Base-by-base conservation (phyloP, 805 yeast genomes). In the Metschnikowia matae region DNA sequence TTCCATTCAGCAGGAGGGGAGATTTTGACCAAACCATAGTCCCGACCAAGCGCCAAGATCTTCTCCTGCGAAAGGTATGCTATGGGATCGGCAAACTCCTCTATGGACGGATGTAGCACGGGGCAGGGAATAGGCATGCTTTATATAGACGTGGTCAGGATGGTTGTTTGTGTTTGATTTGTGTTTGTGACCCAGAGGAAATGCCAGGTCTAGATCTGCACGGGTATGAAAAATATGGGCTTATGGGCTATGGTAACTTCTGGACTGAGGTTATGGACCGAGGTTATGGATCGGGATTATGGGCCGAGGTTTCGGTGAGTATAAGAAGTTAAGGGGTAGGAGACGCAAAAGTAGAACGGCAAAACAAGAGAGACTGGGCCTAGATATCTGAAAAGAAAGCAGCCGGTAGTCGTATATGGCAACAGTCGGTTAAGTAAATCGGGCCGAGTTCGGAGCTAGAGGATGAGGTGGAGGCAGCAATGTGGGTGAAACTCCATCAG, bases 1-100 rank as follows among this genome's bases (percentile, higher is more conserved):
- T 61, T 62, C 83, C 84, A 81, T n/a, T 59, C 65, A 15, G 54
- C 48, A 0, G 85, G 85, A 4, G 85, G 85, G 7, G 71, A 68
- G 2, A 81, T 58, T 57, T 81, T 81, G 31, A 81, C 63, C n/a
- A 81, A 67, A 2, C 85, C 85, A 57, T 64, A 79, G 45, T 70
- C 57, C 7, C 65, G 64, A 4, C 84, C 85, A 35, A 79, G 54
- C 34, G 60, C 54, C 14, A 71, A 57, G 10, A 75, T 60, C 40
- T 71, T 77, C 1, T 64, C 61, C 18, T 75, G 63, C 11, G 78
- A 75, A 39, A 81, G 62, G 55, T 77, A 81, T 20, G 60, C 65
- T 26, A 81, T 78, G 17, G 85, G 85, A 56, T 75, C 72, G 4
- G 54, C 60, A 57, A 81, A 81, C 60, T 81, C 79, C 21, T 61